phyloP scores from a whole-genome alignment of 2,329 filamentous ascomycete species.

The Trichoderma sp. region DNA sequence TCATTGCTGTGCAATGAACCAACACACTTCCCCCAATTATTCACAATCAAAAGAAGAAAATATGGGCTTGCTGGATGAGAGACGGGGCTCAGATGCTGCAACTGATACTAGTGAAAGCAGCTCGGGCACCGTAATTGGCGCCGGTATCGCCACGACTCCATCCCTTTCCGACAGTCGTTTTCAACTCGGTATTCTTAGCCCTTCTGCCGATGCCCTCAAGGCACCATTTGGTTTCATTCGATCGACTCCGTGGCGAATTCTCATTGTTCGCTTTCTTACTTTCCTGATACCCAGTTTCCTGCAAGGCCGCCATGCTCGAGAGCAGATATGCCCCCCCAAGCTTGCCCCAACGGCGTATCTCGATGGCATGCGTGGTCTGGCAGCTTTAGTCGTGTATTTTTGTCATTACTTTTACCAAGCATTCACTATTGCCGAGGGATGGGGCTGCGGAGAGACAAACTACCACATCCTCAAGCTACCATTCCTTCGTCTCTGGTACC shows the following conservation, averaged over 20 bases:
- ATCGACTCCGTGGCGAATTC: constrained; percentile 44
- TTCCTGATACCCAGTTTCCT: constrained; percentile 60
- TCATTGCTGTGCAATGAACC: constrained; percentile 47
- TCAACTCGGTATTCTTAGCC: constrained; percentile 34
- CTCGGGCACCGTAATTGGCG: constrained; percentile 17
- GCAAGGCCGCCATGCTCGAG: constrained; percentile 49
- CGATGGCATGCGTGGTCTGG: constrained; percentile 61
- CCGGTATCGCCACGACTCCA: constrained; percentile 13
- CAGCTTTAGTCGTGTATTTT: constrained; percentile 60
- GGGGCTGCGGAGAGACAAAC: constrained; percentile 50
- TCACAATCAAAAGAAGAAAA: constrained; percentile 50
- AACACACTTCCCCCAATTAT: constrained; percentile 42
- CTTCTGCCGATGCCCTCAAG: constrained; percentile 35
- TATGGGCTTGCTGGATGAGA: constrained; percentile 49
- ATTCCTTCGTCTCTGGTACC: constrained; percentile 57
- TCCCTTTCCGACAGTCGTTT: constrained; percentile 39
- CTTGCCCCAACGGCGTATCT: constrained; percentile 60
- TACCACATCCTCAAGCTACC: constrained; percentile 56
- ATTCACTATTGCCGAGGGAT: constrained; percentile 57
- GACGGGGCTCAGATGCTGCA: constrained; percentile 49
- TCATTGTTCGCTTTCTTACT: constrained; percentile 45
- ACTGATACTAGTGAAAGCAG: constrained; percentile 44
- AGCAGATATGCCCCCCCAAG: constrained; percentile 47
- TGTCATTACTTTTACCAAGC: constrained; percentile 60
- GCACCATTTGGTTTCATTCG: constrained; percentile 38